Conservation (phyloP, 345 rosid species). For the Salix caprea region DNA sequence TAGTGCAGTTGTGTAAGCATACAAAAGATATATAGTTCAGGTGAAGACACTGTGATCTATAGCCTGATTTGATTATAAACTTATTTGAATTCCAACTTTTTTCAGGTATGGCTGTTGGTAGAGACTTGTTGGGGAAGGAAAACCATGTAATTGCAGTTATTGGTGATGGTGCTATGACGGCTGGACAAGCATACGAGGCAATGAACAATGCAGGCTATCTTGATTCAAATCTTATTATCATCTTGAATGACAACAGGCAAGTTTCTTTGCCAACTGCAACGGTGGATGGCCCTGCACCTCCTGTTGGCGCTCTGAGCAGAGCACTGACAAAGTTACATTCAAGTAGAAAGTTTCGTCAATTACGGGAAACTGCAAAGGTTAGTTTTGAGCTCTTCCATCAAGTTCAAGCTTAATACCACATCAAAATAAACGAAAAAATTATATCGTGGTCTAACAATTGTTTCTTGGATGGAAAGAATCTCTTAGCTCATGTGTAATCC, state of each 20-base stretch:
- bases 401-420: no score
- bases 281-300: constrained; percentile 47
- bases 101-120: constrained; percentile 49
- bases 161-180: constrained; percentile 55
- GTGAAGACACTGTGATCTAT: background rate
- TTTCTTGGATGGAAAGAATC: no score
- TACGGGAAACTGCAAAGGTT: constrained; percentile 42
- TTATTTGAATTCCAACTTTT: background rate
- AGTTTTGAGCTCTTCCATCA: background rate
- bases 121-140: constrained; percentile 42
- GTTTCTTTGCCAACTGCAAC: constrained; percentile 55
- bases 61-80: background rate
- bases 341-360: constrained; percentile 22
- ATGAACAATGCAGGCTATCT: constrained; percentile 54
- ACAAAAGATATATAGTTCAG: background rate
- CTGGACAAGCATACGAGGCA: constrained; percentile 53
- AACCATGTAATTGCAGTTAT: constrained; percentile 47
- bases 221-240: constrained; percentile 39
- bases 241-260: constrained; percentile 47
- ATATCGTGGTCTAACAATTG: no score
- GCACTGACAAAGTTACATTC: constrained; percentile 36
- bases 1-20: background rate
- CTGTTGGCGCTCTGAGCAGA: constrained; percentile 42
- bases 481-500: no score
- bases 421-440: no score